Evolutionary conservation across 257 asterid species (phyloP).

Genomic region (Rehmannia glutinosa): DNA sequence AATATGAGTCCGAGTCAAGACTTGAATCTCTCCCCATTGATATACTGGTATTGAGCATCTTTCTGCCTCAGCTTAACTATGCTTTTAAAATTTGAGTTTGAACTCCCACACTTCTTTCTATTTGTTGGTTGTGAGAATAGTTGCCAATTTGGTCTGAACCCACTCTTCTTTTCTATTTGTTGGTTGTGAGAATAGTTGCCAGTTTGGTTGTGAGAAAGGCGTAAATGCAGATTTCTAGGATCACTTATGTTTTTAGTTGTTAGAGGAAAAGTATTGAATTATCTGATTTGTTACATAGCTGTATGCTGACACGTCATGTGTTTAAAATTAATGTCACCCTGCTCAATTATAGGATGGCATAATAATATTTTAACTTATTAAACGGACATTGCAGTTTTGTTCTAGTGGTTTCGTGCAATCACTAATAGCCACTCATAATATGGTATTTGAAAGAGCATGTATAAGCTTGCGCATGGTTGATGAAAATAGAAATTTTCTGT

Average conservation of each 20-base stretch:
- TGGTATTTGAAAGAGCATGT: not conserved
- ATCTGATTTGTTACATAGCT: not conserved
- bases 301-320: not conserved
- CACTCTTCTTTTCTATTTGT: too few relatives aligned
- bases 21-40: conserved; percentile 87
- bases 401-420: not conserved
- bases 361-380: not conserved
- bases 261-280: not conserved
- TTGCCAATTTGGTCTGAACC: not conserved
- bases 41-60: conserved; percentile 62
- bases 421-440: not conserved
- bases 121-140: not conserved
- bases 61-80: conserved; percentile 1
- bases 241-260: too few relatives aligned
- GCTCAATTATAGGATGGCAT: not conserved
- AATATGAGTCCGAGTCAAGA: conserved; percentile 52
- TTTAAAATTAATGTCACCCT: not conserved
- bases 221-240: too few relatives aligned
- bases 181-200: too few relatives aligned
- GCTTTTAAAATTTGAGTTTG: not conserved
- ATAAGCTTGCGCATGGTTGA: not conserved
- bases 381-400: not conserved
- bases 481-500: not conserved
- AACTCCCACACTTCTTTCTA: not conserved
- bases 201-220: too few relatives aligned